Base-by-base conservation (phyloP, 805 yeast species). In the Spathaspora arborariae region DNA sequence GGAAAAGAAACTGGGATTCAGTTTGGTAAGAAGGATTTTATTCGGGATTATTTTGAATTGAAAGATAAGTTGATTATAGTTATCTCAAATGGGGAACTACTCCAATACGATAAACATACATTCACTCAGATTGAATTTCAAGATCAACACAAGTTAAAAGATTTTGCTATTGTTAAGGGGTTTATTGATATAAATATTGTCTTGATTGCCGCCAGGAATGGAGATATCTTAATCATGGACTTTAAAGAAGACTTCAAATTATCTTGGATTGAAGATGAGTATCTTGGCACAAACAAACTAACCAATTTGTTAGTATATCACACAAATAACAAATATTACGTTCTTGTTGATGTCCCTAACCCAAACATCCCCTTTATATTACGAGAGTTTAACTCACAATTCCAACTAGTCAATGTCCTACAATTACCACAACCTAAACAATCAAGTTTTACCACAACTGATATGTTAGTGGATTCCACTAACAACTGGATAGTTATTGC, bases 331-430 rank as follows among this genome's bases (percentile, higher is more conserved):
- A 57, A 57, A 6, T 49, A 70, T 11, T 70, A 70, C 41, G 36
- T 80, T 0, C 57, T 85, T 15, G 57, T 76, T 5, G 94, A 86
- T 53, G 80, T 88, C 13, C 91, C 94, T 37, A 81, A 84, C 56
- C 83, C 85, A 1, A 67, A 63, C 3, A 81, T 79, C 41, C 78
- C 80, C 2, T 70, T 85, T 41, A 50, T 74, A 3, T 59, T 80
- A 16, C 55, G 71, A 45, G 68, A 67, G 34, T 53, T 82, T 38
- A 41, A 40, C 16, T 50, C 46, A 1, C 27, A 24, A 1, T 56
- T 77, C 2, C 56, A 59, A 2, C 34, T 72, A 3, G 24, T 40
- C 2, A 20, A 65, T 52, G 51, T 73, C 60, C 21, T 53, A 51
- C 27, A 62, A 51, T 40, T 72, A 51, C 49, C 63, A 3, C 68